phyloP scores from a whole-genome alignment of 2,329 filamentous ascomycete species.

The Beauveria bassiana region DNA sequence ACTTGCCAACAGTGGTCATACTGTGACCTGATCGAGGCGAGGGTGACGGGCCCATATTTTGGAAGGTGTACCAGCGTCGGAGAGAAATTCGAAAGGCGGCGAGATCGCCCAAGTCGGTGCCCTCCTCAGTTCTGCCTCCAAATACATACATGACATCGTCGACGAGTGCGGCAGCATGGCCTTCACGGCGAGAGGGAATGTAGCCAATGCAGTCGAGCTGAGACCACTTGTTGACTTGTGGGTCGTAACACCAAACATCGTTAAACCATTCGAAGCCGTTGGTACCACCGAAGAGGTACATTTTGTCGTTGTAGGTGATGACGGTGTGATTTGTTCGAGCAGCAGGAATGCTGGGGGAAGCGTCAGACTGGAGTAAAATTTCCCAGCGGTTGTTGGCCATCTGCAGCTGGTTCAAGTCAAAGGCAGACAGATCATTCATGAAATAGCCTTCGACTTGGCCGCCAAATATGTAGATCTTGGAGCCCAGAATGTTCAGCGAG shows the following conservation, averaged over 20 bases:
- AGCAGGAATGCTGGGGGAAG: constrained; percentile 59
- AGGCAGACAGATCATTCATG: constrained; percentile 94
- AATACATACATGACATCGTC: constrained; percentile 99
- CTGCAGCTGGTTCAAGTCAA: constrained; percentile 91
- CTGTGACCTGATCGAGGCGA: constrained; percentile 92
- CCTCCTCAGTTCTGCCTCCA: constrained; percentile 89
- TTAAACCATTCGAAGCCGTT: constrained; percentile 98
- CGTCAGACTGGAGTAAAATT: constrained; percentile 62
- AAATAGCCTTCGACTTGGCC: constrained; percentile 96
- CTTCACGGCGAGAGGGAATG: constrained; percentile 87
- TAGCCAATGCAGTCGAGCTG: constrained; percentile 96
- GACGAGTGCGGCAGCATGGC: constrained; percentile 86
- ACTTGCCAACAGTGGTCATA: constrained; percentile 92
- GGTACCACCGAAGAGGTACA: constrained; percentile 96
- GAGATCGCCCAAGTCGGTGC: constrained; percentile 83
- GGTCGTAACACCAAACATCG: constrained; percentile 95
- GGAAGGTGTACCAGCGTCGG: constrained; percentile 96
- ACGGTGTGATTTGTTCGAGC: constrained; percentile 92
- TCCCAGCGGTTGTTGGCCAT: constrained; percentile 91
- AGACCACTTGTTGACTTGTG: constrained; percentile 71
- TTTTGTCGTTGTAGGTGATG: constrained; percentile 83
- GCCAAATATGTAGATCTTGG: constrained; percentile 95
- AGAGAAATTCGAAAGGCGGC: constrained; percentile 71
- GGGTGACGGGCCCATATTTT: constrained; percentile 97
- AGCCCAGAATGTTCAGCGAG: constrained; percentile 90